phyloP scores from a whole-genome alignment of 108 stramenopile genomes.

The Aurantiochytrium sp. region DNA sequence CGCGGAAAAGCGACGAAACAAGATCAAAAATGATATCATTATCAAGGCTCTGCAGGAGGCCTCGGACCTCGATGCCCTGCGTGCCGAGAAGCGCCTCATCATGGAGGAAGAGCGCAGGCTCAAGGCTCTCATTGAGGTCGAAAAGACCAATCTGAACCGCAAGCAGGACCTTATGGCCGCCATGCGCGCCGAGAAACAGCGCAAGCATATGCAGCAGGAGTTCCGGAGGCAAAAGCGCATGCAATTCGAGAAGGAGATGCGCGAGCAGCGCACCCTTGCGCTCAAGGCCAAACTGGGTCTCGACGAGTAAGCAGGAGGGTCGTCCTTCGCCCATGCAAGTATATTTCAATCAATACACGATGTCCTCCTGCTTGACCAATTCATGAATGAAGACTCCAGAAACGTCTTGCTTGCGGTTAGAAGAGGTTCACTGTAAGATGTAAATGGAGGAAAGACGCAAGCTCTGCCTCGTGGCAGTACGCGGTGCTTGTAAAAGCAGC shows the following conservation, averaged over 20 bases:
- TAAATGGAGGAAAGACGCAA: background rate
- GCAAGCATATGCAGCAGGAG: slow-evolving; percentile 49
- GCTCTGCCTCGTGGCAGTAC: background rate
- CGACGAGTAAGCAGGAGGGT: background rate
- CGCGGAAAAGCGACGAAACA: slow-evolving; percentile 44
- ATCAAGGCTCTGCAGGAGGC: slow-evolving; percentile 56
- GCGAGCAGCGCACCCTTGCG: background rate
- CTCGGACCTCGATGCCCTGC: slow-evolving; percentile 59
- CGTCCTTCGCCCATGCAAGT: too few species aligned
- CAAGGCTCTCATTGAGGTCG: slow-evolving; percentile 58
- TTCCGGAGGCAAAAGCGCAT: slow-evolving; percentile 36
- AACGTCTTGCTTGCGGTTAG: too few species aligned
- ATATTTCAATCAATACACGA: too few species aligned
- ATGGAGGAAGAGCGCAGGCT: slow-evolving; percentile 61
- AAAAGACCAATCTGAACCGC: slow-evolving; percentile 51
- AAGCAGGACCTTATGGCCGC: slow-evolving; percentile 57
- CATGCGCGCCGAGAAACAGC: slow-evolving; percentile 56
- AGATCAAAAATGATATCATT: slow-evolving; percentile 57
- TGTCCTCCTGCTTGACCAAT: background rate
- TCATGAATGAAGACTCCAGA: background rate
- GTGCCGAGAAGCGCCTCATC: slow-evolving; percentile 60
- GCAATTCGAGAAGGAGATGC: background rate
- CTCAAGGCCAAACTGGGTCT: background rate
- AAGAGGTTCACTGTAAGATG: background rate
- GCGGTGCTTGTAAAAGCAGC: background rate